phyloP scores from a whole-genome alignment of 495 filamentous ascomycete species.

The Astrothelium macrocarpum region DNA sequence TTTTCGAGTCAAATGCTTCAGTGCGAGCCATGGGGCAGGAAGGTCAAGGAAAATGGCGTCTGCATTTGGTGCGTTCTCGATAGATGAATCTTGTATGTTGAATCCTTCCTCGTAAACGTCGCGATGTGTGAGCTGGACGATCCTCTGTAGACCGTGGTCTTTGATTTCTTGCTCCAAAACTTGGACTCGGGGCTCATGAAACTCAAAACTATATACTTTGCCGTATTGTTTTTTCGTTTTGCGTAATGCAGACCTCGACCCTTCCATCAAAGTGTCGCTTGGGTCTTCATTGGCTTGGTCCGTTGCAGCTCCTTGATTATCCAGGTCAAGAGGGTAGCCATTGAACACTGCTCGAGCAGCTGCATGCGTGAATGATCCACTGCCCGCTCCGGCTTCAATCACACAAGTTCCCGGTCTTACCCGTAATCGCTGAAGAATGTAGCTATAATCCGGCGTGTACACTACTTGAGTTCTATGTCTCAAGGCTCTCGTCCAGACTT shows the following conservation, averaged over 20 bases:
- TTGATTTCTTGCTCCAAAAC: conserved; percentile 65
- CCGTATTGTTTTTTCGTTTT: conserved; percentile 41
- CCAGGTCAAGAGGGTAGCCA: conserved; percentile 46
- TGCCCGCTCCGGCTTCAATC: conserved; percentile 91
- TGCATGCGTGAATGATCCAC: conserved; percentile 91
- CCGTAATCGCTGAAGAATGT: conserved; percentile 77
- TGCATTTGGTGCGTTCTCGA: conserved; percentile 47
- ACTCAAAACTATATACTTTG: conserved; percentile 89
- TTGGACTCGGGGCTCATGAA: conserved; percentile 65
- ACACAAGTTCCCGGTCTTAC: conserved; percentile 69
- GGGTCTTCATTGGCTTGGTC: conserved; percentile 5
- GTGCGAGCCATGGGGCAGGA: conserved; percentile 84
- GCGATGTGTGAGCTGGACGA: conserved; percentile 78
- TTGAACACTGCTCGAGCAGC: conserved; percentile 79
- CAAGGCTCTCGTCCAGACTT: conserved; percentile 81
- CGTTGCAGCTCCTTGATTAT: background rate
- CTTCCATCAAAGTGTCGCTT: background rate
- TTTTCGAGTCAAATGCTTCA: conserved; percentile 66
- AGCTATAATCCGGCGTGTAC: conserved; percentile 95
- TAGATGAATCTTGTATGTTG: conserved; percentile 27
- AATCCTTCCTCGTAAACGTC: conserved; percentile 91
- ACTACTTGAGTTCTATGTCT: conserved; percentile 96
- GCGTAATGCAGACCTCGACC: background rate
- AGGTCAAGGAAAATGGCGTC: conserved; percentile 85
- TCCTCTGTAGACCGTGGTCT: conserved; percentile 58